Percentiles rank a stretch among this genome's conserved stretches.
These are phyloP conservation scores for Phyllosticta citriasiana DNA, from an alignment of 2,329 filamentous ascomycete species.

Conservation along the genomic window DNA sequence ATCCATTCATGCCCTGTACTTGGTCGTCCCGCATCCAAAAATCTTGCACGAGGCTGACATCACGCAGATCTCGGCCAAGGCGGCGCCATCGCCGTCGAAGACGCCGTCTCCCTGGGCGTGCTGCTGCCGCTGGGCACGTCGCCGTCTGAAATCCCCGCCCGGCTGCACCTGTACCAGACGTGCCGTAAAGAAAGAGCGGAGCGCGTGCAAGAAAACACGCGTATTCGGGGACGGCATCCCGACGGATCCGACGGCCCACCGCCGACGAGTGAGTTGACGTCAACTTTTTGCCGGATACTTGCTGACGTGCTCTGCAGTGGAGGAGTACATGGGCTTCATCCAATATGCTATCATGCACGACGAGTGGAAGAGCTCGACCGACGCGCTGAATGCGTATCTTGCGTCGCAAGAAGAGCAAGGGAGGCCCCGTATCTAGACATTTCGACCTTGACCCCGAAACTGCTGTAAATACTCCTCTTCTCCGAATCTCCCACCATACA, in stretches of 20 bases:
- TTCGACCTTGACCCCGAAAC: too few relatives aligned
- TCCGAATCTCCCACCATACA: too few relatives aligned
- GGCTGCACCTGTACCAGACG: slow-evolving; percentile 50
- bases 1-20: slow-evolving; percentile 54
- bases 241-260: slow-evolving; percentile 20
- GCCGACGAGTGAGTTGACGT: slow-evolving; percentile 17
- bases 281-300: background rate
- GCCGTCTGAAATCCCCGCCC: slow-evolving; percentile 21
- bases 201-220: slow-evolving; percentile 48
- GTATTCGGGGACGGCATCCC: slow-evolving; percentile 42
- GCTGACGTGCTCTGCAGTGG: background rate
- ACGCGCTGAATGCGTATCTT: background rate
- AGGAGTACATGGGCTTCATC: background rate
- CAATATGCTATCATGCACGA: background rate
- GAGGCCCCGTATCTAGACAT: background rate
- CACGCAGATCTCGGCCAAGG: slow-evolving; percentile 48
- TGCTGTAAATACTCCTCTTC: too few relatives aligned
- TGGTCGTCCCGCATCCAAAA: slow-evolving; percentile 12
- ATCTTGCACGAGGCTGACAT: background rate
- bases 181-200: slow-evolving; percentile 49
- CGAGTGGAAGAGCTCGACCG: background rate
- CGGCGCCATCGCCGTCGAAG: slow-evolving; percentile 56
- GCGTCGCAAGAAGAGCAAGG: background rate
- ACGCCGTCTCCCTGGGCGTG: slow-evolving; percentile 49
- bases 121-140: slow-evolving; percentile 25